Evolutionary conservation across 257 asterid species (phyloP).

Genomic region (Solanum corneliomulleri): DNA sequence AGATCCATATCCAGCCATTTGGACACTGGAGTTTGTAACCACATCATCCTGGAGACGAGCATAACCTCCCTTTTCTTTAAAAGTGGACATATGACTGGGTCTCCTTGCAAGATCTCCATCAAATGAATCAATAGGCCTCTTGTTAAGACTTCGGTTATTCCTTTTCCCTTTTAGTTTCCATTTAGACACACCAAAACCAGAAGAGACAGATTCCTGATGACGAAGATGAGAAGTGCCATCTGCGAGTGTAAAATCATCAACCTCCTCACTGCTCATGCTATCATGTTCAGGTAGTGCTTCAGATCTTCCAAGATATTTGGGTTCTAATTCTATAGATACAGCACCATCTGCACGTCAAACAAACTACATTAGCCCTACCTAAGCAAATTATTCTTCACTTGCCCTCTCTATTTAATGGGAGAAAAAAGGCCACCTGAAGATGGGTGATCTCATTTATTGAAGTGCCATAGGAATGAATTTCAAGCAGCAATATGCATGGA

Average conservation of each 20-base stretch:
- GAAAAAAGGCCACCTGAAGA: not conserved
- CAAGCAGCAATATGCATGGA: not conserved
- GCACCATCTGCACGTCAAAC: conserved; percentile 63
- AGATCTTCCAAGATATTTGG: conserved; percentile 67
- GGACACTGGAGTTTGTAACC: conserved; percentile 21
- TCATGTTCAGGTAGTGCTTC: conserved; percentile 50
- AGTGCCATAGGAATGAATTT: not conserved
- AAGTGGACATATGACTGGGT: conserved; percentile 21
- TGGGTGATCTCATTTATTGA: not conserved
- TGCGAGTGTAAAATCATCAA: conserved; percentile 42
- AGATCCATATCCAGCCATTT: conserved; percentile 31
- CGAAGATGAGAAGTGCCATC: conserved; percentile 43
- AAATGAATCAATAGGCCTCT: conserved; percentile 35
- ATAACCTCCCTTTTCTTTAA: conserved; percentile 24
- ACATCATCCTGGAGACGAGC: conserved; percentile 23
- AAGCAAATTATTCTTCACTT: not conserved
- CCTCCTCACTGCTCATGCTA: conserved; percentile 73
- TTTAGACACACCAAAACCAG: conserved; percentile 44
- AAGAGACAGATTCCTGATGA: conserved; percentile 22
- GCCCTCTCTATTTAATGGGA: not conserved
- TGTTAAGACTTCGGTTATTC: conserved; percentile 50
- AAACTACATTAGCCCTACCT: conserved; percentile 1
- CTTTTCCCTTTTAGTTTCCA: conserved; percentile 86
- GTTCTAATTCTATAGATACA: conserved; percentile 71
- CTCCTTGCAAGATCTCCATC: conserved; percentile 36